Evolutionary conservation across 306 rosid species (phyloP), one percentile per base, ranked within the genome.

Genomic region (Vigna reflexopilosa): DNA sequence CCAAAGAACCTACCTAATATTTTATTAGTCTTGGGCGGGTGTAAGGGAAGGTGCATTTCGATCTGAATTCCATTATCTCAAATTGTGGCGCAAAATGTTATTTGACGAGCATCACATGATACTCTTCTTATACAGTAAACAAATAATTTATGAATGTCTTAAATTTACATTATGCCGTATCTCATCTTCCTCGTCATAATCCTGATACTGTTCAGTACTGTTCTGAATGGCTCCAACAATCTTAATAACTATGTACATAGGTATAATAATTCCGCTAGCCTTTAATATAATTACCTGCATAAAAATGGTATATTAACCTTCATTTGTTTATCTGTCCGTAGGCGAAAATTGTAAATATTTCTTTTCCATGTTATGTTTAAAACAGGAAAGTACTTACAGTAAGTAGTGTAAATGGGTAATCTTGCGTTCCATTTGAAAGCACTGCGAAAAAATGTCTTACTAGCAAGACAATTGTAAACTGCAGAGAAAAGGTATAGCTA

Each of bases 221-320:
- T 86, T 80, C 47, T 83, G 93, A 76, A 95, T 74, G 22, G 86
- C 91, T 5, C 89, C 84, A 10, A 95, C 75, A 11, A 72, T 84
- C 73, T 83, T 83, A 44, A 86, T 67, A 30, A 95, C 32, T 83
- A 91, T 63, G 74, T 87, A 91, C 93, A 95, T 93, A 1, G 99
- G 99, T 15, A 95, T 81, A 77, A 95, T 78, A 19, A 95, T 93
- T 30, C 99, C 99, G 34, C 85, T 85, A 2, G 91, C 85, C 73
- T 83, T 91, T 69, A 95, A 77, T 77, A 93, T 58, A 49, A 88
- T 62, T 5, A 87, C 91, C 91, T 87, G 19, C 72, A 77, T 32
- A 68, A 55, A 72, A 70, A 34, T 55, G 34, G 20, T 19, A 32
- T 28, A 50, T 36, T 1, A 38, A 63, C 7, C 40, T 12, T 28